These are phyloP conservation scores for Cucurbita moschata DNA, from an alignment of 306 rosid genomes.

Conservation along the genomic window DNA sequence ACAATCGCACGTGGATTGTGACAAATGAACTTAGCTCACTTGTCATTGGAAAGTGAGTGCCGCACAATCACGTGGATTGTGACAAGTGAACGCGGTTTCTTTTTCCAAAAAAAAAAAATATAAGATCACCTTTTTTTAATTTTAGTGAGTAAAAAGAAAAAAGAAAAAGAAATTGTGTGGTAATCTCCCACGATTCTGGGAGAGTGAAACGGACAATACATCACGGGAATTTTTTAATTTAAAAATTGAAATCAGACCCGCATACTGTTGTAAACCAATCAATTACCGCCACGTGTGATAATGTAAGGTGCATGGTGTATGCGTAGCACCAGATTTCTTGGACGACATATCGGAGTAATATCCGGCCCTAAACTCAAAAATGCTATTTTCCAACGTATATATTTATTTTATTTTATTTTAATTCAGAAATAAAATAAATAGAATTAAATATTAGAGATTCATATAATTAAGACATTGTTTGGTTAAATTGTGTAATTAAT, in stretches of 20 bases:
- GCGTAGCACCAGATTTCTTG: constrained; percentile 8
- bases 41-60: too few species aligned
- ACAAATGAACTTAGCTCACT: too few species aligned
- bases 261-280: neutral
- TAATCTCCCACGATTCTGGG: neutral
- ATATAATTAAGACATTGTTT: neutral
- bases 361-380: too few species aligned
- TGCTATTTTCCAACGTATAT: too few species aligned
- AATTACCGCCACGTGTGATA: neutral
- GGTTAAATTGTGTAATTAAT: neutral
- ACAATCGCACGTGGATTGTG: too few species aligned
- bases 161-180: too few species aligned
- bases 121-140: too few species aligned
- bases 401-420: too few species aligned
- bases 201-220: neutral
- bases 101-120: too few species aligned
- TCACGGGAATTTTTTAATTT: neutral
- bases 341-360: neutral
- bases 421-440: neutral
- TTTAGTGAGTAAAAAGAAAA: too few species aligned
- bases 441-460: neutral
- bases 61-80: too few species aligned
- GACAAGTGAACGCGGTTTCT: too few species aligned
- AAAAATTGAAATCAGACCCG: neutral
- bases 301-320: neutral